Base-by-base conservation (phyloP, 176 grass and related monocot genomes). In the Musa beccarii region DNA sequence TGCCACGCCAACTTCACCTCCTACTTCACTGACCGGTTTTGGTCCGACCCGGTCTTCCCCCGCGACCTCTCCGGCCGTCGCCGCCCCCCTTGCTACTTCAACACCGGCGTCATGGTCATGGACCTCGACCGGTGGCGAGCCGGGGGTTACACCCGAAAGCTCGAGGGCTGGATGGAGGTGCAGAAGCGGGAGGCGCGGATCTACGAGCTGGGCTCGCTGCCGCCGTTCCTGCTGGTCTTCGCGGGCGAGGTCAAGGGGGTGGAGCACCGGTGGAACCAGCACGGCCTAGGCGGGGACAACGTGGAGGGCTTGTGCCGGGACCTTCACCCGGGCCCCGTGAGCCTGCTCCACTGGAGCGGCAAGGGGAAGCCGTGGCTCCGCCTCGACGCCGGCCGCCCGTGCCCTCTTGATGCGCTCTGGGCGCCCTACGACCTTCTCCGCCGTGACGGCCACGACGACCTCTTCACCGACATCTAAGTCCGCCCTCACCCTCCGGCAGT, bases 141-240 rank as follows among this genome's bases (percentile, higher is more conserved):
- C 13, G 85, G 87, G 1, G 85, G 69, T 50, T 96, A 84, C 83
- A 96, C 93, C 2, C 77, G 69, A 17, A 84, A 87, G 82, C 74
- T 96, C 34, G 93, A 96, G 87, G 84, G 76, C 72, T 96, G 93
- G 93, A 96, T 96, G 93, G 93, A 96, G 83, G 80, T 96, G 67
- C 93, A 96, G 85, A 96, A 96, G 77, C 82, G 84, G 13, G 87
- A 96, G 83, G 81, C 87, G 15, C 73, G 93, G 81, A 96, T 96
- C 81, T 96, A 96, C 77, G 93, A 96, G 69, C 76, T 96, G 0
- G 93, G 93, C 0, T 96, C 93, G 0, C 16, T 96, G 73, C 93
- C 93, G 53, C 93, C 93, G 0, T 96, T 96, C 87, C 70, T 96
- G 76, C 82, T 96, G 19, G 76, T 90, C 12, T 96, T 96, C 61